Base-by-base conservation (phyloP, 139 green algal species). In the Nannochloris sp. region DNA sequence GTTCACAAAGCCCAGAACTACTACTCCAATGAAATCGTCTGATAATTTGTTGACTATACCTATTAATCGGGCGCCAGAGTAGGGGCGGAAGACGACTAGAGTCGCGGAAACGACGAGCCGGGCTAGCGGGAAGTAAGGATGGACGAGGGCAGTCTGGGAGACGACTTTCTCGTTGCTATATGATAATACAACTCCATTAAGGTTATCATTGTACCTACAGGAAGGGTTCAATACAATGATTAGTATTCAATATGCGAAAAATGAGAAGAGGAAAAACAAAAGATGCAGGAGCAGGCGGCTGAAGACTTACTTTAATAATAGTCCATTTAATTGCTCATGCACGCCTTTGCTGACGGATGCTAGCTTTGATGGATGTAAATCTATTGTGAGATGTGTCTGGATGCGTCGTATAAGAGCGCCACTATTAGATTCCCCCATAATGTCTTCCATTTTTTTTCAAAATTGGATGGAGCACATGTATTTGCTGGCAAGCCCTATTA, bases 1-100 rank as follows among this genome's bases (percentile, higher is more conserved):
- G 35, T 92, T 92, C 60, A 92, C 78, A 5, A 89, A 64, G 12
- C 76, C 82, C 57, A 89, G 60, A n/a, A 87, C 77, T 31, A 89
- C 66, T 6, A 88, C 61, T 8, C 80, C 75, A 12, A 92, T 72
- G 72, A 80, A 91, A 56, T 90, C 80, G 4, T 56, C 46, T 0
- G 69, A 81, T 2, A 88, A 46, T 45, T 81, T 77, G 65, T 81
- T 85, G n/a, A 91, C 84, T 1, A 42, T 73, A 12, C 77, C 85
- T 14, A 78, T 72, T 9, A 88, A 48, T 0, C 4, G 47, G 33
- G 60, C 54, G 54, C 81, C 76, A 7, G 33, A 23, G 2, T 6
- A 8, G 14, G 82, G 82, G 4, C 53, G 64, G 56, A 88, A 82
- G 6, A 88, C 30, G 3, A 73, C 44, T 5, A 86, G 53, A 8